Conservation (phyloP, 2,329 filamentous ascomycete species). For the Intubia oerlemansii region DNA sequence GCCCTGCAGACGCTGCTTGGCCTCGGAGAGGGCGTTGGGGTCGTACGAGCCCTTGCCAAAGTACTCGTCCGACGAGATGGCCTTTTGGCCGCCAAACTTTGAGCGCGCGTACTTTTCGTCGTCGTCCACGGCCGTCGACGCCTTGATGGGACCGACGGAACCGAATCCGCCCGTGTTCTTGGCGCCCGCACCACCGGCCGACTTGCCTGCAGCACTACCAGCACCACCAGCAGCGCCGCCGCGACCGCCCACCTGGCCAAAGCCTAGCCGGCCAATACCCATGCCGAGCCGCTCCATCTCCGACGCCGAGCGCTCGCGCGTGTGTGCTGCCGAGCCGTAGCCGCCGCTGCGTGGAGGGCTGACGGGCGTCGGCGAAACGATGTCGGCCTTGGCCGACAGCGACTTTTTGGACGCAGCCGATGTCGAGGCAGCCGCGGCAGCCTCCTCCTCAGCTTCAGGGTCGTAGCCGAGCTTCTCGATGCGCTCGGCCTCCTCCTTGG, state of each 20-base stretch:
- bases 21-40: conserved; percentile 58
- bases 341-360: conserved; percentile 40
- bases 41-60: conserved; percentile 84
- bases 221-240: conserved; percentile 47
- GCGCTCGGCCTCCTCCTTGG: conserved; percentile 89
- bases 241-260: conserved; percentile 57
- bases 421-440: conserved; percentile 20
- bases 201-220: conserved; percentile 55
- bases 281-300: conserved; percentile 82
- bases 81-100: conserved; percentile 86
- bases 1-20: conserved; percentile 67
- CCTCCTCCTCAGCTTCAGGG: conserved; percentile 56
- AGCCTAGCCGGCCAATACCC: conserved; percentile 68
- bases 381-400: conserved; percentile 10
- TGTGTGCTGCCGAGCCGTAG: conserved; percentile 38
- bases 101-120: conserved; percentile 63
- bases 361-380: conserved; percentile 54
- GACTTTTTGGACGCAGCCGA: conserved; percentile 18
- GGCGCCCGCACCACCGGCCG: conserved; percentile 13
- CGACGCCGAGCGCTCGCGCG: conserved; percentile 41
- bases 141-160: conserved; percentile 49
- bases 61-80: conserved; percentile 95
- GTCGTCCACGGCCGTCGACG: conserved; percentile 40
- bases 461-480: conserved; percentile 93
- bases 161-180: no score